A percentile compares a stretch with the other conserved stretches of the same genome.
phyloP scores from a whole-genome alignment of 345 rosid species.

The Noccaea caerulescens region DNA sequence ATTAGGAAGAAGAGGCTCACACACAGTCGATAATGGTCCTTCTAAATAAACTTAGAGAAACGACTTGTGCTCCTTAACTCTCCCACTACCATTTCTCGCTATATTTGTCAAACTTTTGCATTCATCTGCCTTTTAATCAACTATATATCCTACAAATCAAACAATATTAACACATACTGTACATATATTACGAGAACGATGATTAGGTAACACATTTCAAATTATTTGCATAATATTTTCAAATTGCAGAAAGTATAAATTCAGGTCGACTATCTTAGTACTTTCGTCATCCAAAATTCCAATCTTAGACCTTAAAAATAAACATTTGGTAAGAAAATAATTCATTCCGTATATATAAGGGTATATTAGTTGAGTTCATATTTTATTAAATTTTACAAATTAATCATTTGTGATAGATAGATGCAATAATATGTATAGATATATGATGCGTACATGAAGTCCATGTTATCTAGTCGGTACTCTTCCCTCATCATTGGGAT shows the following conservation, averaged over 20 bases:
- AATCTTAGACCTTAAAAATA: too few species aligned
- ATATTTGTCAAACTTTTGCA: slow-evolving; percentile 24
- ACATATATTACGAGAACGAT: neutral
- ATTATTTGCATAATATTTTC: neutral
- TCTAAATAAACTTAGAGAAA: slow-evolving; percentile 22
- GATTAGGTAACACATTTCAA: neutral
- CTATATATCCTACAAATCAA: neutral
- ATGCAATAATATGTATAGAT: slow-evolving; percentile 1
- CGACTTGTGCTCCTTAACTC: slow-evolving; percentile 42
- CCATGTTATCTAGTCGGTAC: slow-evolving; percentile 41
- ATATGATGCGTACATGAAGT: slow-evolving; percentile 23
- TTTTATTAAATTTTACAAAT: neutral
- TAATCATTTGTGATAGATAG: neutral
- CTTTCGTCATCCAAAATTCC: too few species aligned
- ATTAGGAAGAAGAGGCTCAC: slow-evolving; percentile 7
- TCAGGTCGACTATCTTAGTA: too few species aligned
- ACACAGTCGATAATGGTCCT: slow-evolving; percentile 19
- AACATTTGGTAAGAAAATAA: too few species aligned
- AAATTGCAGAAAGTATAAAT: neutral
- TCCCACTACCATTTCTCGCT: slow-evolving; percentile 28
- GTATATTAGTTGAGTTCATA: neutral
- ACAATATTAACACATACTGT: neutral
- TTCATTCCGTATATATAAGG: neutral
- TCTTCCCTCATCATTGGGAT: slow-evolving; percentile 36
- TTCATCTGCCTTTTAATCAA: slow-evolving; percentile 6